Evolutionary conservation across 768 basidiomycete species (phyloP).

Genomic region (Cystofilobasidium capitatum): DNA sequence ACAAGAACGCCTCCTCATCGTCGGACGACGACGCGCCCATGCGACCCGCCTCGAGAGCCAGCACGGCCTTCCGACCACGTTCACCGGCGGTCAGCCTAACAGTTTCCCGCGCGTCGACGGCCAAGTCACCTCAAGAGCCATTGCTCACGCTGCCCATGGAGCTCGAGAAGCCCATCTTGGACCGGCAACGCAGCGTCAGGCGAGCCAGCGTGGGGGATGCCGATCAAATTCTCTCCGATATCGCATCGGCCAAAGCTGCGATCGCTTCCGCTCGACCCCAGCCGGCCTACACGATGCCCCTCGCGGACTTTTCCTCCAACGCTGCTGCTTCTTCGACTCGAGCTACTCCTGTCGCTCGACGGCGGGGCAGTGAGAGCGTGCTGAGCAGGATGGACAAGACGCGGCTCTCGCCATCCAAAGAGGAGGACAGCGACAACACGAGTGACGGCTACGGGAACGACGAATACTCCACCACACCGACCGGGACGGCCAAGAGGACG

Average conservation of each 20-base stretch:
- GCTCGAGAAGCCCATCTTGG: slow-evolving; percentile 4
- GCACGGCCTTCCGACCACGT: not conserved
- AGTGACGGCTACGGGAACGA: slow-evolving; percentile 25
- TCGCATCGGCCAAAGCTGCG: not conserved
- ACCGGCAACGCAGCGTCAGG: not conserved
- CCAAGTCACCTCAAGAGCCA: not conserved
- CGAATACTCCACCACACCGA: no score
- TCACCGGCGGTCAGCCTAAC: not conserved
- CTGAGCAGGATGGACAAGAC: not conserved
- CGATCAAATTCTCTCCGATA: not conserved
- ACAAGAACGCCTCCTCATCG: not conserved
- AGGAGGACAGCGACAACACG: slow-evolving; percentile 8
- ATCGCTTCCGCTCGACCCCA: not conserved
- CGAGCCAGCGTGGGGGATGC: slow-evolving; percentile 4
- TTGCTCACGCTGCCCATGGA: slow-evolving; percentile 1
- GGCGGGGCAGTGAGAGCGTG: slow-evolving; percentile 14
- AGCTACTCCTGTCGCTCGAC: not conserved
- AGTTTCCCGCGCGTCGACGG: not conserved
- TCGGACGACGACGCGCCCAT: not conserved
- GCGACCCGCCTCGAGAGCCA: not conserved
- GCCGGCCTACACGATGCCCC: not conserved
- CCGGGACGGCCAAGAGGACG: no score
- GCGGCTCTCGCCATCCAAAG: not conserved
- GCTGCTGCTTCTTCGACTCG: not conserved
- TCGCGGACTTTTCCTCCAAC: not conserved